Percentiles rank a stretch among this genome's conserved stretches.
Evolutionary conservation across 148 eudicot species (phyloP).

Genomic region (Euryodendron excelsum): DNA sequence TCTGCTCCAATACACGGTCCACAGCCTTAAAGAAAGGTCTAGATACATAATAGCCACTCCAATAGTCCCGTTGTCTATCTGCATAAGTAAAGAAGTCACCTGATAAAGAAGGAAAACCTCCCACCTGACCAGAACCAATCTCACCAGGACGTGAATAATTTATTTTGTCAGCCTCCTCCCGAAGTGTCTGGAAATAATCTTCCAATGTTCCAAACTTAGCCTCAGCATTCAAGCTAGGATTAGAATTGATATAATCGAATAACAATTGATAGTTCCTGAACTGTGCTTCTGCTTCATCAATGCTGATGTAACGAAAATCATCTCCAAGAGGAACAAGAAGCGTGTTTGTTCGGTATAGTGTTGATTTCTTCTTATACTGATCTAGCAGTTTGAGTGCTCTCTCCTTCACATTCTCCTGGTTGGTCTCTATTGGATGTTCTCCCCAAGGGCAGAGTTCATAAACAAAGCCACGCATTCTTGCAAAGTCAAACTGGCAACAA

Average conservation of each 20-base stretch:
- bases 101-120: conserved; percentile 88
- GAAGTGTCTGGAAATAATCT: conserved; percentile 81
- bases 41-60: conserved; percentile 99
- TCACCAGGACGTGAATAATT: conserved; percentile 83
- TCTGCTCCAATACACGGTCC: conserved; percentile 92
- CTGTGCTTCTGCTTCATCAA: conserved; percentile 98
- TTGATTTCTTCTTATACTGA: conserved; percentile 93
- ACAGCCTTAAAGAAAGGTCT: conserved; percentile 97
- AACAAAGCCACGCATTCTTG: conserved; percentile 79
- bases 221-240: conserved; percentile 87
- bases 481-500: conserved; percentile 98
- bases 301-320: conserved; percentile 90
- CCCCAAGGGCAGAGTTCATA: conserved; percentile 99
- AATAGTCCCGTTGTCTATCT: conserved; percentile 87
- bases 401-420: conserved; percentile 75
- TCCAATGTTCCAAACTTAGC: conserved; percentile 94
- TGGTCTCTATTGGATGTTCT: conserved; percentile 80
- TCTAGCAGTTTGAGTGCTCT: conserved; percentile 77
- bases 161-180: conserved; percentile 88
- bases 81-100: conserved; percentile 98
- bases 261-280: conserved; percentile 88
- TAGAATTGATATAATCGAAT: conserved; percentile 85
- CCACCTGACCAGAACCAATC: conserved; percentile 78
- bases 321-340: conserved; percentile 94
- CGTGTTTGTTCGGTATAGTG: conserved; percentile 89